Conservation (phyloP, 352 stramenopile genomes). For the Globisporangium sylvaticum region DNA sequence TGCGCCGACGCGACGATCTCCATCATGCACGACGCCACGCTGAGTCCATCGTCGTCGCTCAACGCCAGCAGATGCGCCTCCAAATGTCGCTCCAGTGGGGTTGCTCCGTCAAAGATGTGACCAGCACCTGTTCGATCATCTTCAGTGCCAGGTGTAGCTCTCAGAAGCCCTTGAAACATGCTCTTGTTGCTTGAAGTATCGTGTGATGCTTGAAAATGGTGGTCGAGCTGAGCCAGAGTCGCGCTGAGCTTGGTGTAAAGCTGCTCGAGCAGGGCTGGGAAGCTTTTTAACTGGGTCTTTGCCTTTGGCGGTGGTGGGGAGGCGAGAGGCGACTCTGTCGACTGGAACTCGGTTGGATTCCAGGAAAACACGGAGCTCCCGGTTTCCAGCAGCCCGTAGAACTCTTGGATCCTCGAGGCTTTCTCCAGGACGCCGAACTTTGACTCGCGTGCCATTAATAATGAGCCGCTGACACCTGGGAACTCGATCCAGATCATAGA, state of each 20-base stretch:
- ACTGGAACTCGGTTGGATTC: not conserved
- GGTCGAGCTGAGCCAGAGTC: not conserved
- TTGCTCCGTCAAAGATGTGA: not conserved
- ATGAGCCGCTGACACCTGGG: not conserved
- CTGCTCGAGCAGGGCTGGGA: slow-evolving; percentile 6
- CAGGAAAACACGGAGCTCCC: not conserved
- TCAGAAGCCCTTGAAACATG: slow-evolving; percentile 3
- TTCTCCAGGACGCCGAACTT: slow-evolving; percentile 25
- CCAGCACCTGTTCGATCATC: not conserved
- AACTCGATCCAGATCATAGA: slow-evolving; percentile 26
- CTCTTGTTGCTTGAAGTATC: not conserved
- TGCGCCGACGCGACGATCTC: slow-evolving; percentile 42
- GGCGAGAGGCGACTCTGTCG: not conserved
- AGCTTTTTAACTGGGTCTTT: not conserved
- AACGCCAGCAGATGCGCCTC: slow-evolving; percentile 31
- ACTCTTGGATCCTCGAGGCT: slow-evolving; percentile 20
- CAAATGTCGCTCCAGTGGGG: not conserved
- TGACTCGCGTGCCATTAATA: not conserved
- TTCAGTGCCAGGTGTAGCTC: not conserved
- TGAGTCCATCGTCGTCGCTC: slow-evolving; percentile 53
- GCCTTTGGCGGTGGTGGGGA: not conserved
- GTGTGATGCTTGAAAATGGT: slow-evolving; percentile 3
- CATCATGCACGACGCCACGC: slow-evolving; percentile 57
- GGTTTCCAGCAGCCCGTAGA: slow-evolving; percentile 8
- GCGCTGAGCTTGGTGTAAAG: not conserved